Evolutionary conservation across 2,329 filamentous ascomycete genomes (phyloP), one percentile per base, ranked within the genome.

Genomic region (Didymosphaeria variabile): DNA sequence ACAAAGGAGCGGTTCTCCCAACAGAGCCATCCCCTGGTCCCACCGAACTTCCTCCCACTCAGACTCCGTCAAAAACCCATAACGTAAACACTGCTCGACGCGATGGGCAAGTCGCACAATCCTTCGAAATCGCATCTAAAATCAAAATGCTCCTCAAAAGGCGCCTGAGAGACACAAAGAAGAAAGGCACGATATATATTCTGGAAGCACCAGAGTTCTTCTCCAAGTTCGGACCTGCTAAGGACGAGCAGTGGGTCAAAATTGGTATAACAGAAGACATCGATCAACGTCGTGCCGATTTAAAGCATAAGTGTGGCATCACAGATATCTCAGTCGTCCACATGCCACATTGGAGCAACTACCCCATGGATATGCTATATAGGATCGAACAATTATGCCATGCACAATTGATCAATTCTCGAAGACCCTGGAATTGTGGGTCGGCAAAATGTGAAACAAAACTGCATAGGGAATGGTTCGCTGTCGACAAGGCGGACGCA

Each of bases 391-490:
- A 6, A n/a, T 1, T 60, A 5, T 60, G 58, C 29, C 58, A 60
- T 31, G 38, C 2, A 21, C 36, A 60, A 17, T 51, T 60, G 17
- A 52, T 52, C 15, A 52, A 56, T 21, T 56, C 34, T 21, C 44
- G 58, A 6, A 34, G 32, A 12, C 32, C 32, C 12, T 34, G 6
- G 6, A 34, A 50, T 19, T 32, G 45, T n/a, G 5, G 19, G 12
- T 34, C 32, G 6, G 32, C 6, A 34, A 34, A 12, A 34, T 34
- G 32, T 34, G 6, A 6, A 34, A 34, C 32, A 6, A 12, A 34
- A 34, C 32, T 7, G 32, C 57, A 59, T 49, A 21, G 26, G 12
- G 58, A 60, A 45, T 60, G 58, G 52, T 60, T 60, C 45, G 52
- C 52, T 36, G 58, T 60, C 3, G 3, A 34, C 1, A 36, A 45